Evolutionary conservation across 305 asterid species (phyloP), one percentile per base, ranked within the genome.

Genomic region (Monarda citriodora): DNA sequence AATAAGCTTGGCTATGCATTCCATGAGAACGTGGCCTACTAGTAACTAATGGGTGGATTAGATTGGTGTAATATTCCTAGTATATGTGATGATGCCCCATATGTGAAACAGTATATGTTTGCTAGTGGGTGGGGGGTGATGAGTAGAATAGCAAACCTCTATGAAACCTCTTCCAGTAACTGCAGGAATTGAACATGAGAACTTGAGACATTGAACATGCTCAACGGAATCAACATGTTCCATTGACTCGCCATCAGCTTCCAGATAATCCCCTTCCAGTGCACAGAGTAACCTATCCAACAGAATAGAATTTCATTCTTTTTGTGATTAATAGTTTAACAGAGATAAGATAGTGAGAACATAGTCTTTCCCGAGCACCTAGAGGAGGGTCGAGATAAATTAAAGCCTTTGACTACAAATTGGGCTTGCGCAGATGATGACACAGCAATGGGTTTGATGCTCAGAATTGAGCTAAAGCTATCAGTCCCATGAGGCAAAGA

Each of bases 101-200:
- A 29, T 29, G 32, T 29, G 32, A 29, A 29, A 29, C 53, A 54
- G 44, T 17, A 57, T 22, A 65, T 10, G 53, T 47, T 45, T 52
- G 42, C 54, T 55, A 42, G 29, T 56, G 0, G 44, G 58, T 20
- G 21, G 51, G 38, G 58, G 29, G 46, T 49, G 52, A 63, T 41
- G 29, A 45, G 47, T 21, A 40, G 52, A 68, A 53, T 18, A 50
- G 47, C 48, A 44, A 56, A 88, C 96, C 96, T 88, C 96, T 34
- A 85, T 72, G 70, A 88, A 88, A 70, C 96, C 96, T 81, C 96
- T 79, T 69, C 96, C 96, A 47, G 68, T 68, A 16, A 78, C 76
- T 41, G 75, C 83, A 36, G 96, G 95, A 52, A 83, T 61, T 56
- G 80, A 70, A 58, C 87, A 85, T 18, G 89, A 74, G 47, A 82